Conservation (phyloP, 306 rosid genomes). For the Corylus americana region DNA sequence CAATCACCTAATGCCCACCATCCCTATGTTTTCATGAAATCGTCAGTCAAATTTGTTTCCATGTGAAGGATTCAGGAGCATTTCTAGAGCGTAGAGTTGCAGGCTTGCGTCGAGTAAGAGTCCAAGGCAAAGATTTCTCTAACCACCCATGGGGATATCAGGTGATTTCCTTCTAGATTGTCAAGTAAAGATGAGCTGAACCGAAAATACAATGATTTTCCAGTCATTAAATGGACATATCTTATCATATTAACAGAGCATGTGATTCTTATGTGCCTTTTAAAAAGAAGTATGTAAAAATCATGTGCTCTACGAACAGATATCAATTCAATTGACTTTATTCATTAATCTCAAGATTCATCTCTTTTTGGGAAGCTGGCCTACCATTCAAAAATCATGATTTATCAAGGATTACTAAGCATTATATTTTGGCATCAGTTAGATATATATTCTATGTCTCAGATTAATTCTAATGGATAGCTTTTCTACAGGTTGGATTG, state of each 20-base stretch:
- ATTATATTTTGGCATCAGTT: no score
- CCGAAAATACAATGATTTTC: background rate
- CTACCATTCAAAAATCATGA: no score
- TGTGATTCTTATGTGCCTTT: no score
- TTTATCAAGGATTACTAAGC: no score
- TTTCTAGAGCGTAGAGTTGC: slow-evolving; percentile 59
- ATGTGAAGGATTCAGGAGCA: slow-evolving; percentile 74
- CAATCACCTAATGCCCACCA: background rate
- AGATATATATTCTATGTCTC: background rate
- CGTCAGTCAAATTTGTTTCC: slow-evolving; percentile 2
- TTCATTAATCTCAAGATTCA: no score
- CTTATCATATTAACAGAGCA: background rate
- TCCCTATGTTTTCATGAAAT: background rate
- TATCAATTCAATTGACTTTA: no score
- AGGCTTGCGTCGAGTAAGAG: slow-evolving; percentile 53
- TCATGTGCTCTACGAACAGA: no score
- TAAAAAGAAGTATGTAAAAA: no score
- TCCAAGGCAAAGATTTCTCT: slow-evolving; percentile 51
- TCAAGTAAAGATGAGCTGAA: background rate
- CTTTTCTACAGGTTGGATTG: slow-evolving; percentile 61
- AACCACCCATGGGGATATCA: slow-evolving; percentile 66
- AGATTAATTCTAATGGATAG: background rate
- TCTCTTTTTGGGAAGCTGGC: no score
- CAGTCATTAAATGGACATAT: background rate
- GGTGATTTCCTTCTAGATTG: slow-evolving; percentile 44